Evolutionary conservation across 805 yeast species (phyloP).

Genomic region (Wickerhamiella dianesei): DNA sequence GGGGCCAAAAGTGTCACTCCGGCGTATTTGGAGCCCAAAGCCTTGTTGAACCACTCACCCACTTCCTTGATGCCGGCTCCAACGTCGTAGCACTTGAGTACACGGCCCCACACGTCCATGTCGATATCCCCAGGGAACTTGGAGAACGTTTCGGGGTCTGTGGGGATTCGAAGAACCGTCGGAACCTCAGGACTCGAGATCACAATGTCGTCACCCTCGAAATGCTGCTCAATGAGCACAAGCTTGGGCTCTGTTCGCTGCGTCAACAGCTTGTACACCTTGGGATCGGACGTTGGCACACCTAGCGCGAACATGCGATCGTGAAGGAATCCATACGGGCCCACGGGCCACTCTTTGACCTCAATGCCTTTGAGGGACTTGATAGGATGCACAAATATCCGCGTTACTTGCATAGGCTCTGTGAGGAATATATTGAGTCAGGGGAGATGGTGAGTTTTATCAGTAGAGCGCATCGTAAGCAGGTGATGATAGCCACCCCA

Average conservation of each 20-base stretch:
- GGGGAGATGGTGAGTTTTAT: background rate
- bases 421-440: background rate
- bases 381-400: slow-evolving; percentile 22
- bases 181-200: slow-evolving; percentile 2
- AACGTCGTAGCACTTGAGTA: slow-evolving; percentile 18
- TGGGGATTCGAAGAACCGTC: slow-evolving; percentile 4
- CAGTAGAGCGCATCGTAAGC: background rate
- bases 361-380: slow-evolving; percentile 24
- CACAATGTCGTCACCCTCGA: slow-evolving; percentile 12
- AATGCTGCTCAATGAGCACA: slow-evolving; percentile 16
- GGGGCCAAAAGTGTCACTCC: slow-evolving; percentile 19
- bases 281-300: slow-evolving; percentile 6
- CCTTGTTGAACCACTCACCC: slow-evolving; percentile 7
- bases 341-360: slow-evolving; percentile 19
- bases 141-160: background rate
- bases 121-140: slow-evolving; percentile 5
- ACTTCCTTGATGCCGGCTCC: slow-evolving; percentile 13
- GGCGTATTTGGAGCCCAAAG: slow-evolving; percentile 6
- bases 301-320: slow-evolving; percentile 25
- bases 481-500: no score
- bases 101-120: slow-evolving; percentile 21
- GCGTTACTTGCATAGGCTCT: slow-evolving; percentile 12
- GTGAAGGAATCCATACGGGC: slow-evolving; percentile 22
- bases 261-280: slow-evolving; percentile 18
- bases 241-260: slow-evolving; percentile 22